Percentiles rank a stretch among this genome's conserved stretches.
Evolutionary conservation across 1,139 yeast species (phyloP).

Genomic region (Kodamaea alishanica): DNA sequence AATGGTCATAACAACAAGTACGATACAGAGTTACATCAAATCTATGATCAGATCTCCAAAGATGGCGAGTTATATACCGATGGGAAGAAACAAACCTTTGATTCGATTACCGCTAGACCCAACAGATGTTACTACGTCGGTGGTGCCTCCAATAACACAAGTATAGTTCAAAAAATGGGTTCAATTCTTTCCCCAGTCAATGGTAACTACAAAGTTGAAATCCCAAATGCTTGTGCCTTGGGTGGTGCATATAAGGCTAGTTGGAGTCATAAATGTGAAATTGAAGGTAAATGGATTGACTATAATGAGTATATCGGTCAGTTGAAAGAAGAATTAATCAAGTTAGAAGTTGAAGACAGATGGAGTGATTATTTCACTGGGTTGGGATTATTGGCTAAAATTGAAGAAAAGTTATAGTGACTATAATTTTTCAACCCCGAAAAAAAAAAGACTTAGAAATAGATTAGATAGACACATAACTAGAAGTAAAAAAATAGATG

Average conservation of each 20-base stretch:
- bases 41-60: conserved; percentile 22
- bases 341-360: conserved; percentile 36
- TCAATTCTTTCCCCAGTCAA: conserved; percentile 60
- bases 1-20: conserved; percentile 2
- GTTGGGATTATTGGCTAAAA: conserved; percentile 48
- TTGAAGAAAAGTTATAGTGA: conserved; percentile 32
- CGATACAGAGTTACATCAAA: conserved; percentile 12
- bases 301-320: conserved; percentile 40
- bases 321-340: conserved; percentile 47
- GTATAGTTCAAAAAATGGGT: conserved; percentile 67
- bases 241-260: conserved; percentile 93
- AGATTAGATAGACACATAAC: no score
- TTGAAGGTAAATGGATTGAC: conserved; percentile 34
- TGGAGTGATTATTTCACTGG: conserved; percentile 52
- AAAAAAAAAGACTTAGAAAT: no score
- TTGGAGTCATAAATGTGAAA: conserved; percentile 54
- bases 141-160: conserved; percentile 72
- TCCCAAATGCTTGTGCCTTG: conserved; percentile 87
- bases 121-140: conserved; percentile 78
- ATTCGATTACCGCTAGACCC: conserved; percentile 54
- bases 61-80: conserved; percentile 48
- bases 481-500: conserved; percentile 4
- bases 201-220: conserved; percentile 70
- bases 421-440: no score
- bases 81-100: conserved; percentile 42